phyloP scores from a whole-genome alignment of 352 stramenopile species.

The Halophytophthora polymorphica region DNA sequence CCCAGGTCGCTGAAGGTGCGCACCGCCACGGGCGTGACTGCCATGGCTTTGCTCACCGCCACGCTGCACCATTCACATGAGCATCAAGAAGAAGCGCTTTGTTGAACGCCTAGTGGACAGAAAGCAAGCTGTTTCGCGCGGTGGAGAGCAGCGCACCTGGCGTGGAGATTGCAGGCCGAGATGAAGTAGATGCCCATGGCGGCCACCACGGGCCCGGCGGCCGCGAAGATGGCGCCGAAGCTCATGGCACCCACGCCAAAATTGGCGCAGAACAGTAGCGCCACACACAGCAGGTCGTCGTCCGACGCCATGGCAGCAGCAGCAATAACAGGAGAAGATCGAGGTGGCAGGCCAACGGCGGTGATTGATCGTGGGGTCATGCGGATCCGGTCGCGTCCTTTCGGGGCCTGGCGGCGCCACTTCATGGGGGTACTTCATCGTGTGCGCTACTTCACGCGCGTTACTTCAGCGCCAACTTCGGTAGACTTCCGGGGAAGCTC shows the following conservation, averaged over 20 bases:
- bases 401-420: not conserved
- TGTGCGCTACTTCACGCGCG: no score
- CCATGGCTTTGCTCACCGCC: slow-evolving; percentile 57
- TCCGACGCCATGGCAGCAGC: slow-evolving; percentile 14
- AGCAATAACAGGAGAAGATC: not conserved
- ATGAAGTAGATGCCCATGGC: slow-evolving; percentile 70
- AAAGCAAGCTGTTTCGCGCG: not conserved
- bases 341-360: not conserved
- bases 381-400: not conserved
- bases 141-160: slow-evolving; percentile 26
- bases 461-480: not conserved
- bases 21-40: slow-evolving; percentile 45
- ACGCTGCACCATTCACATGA: slow-evolving; percentile 24
- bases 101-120: not conserved
- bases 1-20: slow-evolving; percentile 74
- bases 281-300: slow-evolving; percentile 60
- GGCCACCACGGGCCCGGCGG: slow-evolving; percentile 48
- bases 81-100: not conserved
- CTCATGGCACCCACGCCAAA: slow-evolving; percentile 75
- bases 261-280: slow-evolving; percentile 70
- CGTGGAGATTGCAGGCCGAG: slow-evolving; percentile 74
- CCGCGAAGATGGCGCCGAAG: slow-evolving; percentile 64
- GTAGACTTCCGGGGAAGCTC: no score
- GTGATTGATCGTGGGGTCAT: not conserved
- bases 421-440: no score